phyloP scores from a whole-genome alignment of 257 asterid species.

The Nicotiana tomentosiformis region DNA sequence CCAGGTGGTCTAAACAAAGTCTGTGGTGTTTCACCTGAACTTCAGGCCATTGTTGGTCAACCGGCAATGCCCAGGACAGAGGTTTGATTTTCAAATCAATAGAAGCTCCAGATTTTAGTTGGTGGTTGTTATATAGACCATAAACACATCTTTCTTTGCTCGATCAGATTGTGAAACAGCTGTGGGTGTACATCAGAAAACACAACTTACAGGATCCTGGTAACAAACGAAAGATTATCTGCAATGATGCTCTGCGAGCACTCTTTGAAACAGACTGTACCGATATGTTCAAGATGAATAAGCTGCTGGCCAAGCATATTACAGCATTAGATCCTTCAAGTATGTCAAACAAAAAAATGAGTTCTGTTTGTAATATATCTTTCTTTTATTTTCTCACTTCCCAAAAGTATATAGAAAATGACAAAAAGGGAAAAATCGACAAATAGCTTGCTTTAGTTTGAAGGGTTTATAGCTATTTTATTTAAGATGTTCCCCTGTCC shows the following conservation, averaged over 20 bases:
- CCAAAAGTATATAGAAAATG: background rate
- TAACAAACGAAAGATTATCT: conserved; percentile 68
- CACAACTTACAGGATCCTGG: conserved; percentile 78
- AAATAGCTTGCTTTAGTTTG: background rate
- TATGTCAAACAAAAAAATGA: conserved; percentile 21
- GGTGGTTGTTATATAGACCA: background rate
- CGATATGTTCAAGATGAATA: conserved; percentile 93
- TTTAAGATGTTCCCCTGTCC: background rate
- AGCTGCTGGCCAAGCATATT: conserved; percentile 79
- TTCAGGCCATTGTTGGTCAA: conserved; percentile 80
- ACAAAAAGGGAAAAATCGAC: background rate
- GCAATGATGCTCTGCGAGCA: conserved; percentile 61
- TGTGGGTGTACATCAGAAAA: conserved; percentile 73
- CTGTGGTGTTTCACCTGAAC: conserved; percentile 81
- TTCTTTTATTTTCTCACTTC: background rate
- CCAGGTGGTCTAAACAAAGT: conserved; percentile 85
- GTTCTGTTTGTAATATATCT: background rate
- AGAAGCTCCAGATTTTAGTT: conserved; percentile 5
- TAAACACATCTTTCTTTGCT: conserved; percentile 3
- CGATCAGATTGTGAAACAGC: conserved; percentile 58
- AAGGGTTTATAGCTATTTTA: background rate
- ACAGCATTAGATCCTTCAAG: conserved; percentile 55
- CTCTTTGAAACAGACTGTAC: conserved; percentile 72
- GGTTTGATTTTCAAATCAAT: conserved; percentile 35
- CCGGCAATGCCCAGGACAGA: conserved; percentile 79